Base-by-base conservation (phyloP, 768 basidiomycete species). In the Strobilomyces confusus region DNA sequence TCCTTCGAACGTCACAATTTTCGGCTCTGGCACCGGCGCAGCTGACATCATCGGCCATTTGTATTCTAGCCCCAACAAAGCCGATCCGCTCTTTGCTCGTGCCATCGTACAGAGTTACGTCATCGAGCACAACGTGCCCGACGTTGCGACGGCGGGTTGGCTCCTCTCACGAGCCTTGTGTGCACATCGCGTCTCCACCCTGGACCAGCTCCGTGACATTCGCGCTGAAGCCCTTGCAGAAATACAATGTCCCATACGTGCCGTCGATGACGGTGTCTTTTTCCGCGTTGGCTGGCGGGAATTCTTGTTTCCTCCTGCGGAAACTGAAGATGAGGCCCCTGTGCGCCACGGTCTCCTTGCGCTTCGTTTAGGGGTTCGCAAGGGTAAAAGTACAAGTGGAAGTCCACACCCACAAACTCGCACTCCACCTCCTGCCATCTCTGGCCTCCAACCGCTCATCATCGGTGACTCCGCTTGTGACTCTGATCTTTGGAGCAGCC, bases 71-170 rank as follows among this genome's bases (percentile, higher is more conserved):
- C 72, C 73, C 20, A 90, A 90, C 69, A 76, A 83, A 34, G 66
- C 68, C 2, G 64, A 69, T 3, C 87, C 85, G 17, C 65, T 89
- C 26, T 89, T 90, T 69, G 74, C 81, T 52, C 87, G 87, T 13
- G 84, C 86, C 11, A 86, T 91, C 59, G 69, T 87, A n/a, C 89
- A 91, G 64, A 87, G 84, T 48, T 78, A 84, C 6, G 72, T 86
- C 32, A 68, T 87, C 51, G 84, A 89, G 22, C 74, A 78, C 51
- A 81, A 75, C 54, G 67, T 87, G 7, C 85, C 86, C 0, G 79
- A 81, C 59, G 73, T 86, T 20, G 68, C 73, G 20, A 73, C 75
- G 33, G 84, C 83, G 5, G 86, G 86, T 20, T 85, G 81, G 76
- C 81, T 86, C 43, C 75, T 91, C 41, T 83, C 81, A 13, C 78